Base-by-base conservation (phyloP, 2,329 filamentous ascomycete genomes). In the Penicillium vulpinum region DNA sequence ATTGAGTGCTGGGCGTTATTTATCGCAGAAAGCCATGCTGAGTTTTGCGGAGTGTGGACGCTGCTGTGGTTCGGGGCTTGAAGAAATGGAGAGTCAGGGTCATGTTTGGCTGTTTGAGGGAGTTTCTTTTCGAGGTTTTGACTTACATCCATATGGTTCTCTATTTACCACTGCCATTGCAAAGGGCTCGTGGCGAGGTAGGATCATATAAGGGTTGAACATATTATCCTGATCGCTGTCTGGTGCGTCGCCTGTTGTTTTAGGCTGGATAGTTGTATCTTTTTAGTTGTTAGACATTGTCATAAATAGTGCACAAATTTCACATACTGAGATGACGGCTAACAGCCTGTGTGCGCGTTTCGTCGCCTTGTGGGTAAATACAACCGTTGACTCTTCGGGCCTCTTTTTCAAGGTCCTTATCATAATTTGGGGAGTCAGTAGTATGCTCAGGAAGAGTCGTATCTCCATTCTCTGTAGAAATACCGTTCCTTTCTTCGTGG, bases 131-230 rank as follows among this genome's bases (percentile, higher is more conserved):
- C 2, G 18, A 10, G 28, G 4, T 21, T 4, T 33, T 15, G 18
- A 60, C 72, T 66, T 62, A 72, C 74, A 62, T 1, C 88, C 88
- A 67, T 86, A 88, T 0, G 89, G 88, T 21, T 83, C 80, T 3
- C 89, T 83, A 61, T 85, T 88, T 0, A 91, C 88, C 47, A 92
- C 76, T 1, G 88, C 89, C 61, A 92, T 90, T 0, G 89, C 87
- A 16, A 90, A 83, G 0, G 83, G 79, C 3, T 80, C 75, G 57
- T 85, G 81, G 0, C 73, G 69, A 0, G 78, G 76, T 22, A 85
- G 78, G 0, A 83, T 74, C 7, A 89, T 80, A 54, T 89, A 90
- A 0, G 89, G 89, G 0, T 81, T 86, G 83, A 91, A 88, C 49
- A 81, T 79, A 2, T 85, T 78, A 0, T 77, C 76, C 9, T 80